Percentiles rank a stretch among this genome's conserved stretches.
Evolutionary conservation across 768 basidiomycete species (phyloP).

Genomic region (Russula emetica): DNA sequence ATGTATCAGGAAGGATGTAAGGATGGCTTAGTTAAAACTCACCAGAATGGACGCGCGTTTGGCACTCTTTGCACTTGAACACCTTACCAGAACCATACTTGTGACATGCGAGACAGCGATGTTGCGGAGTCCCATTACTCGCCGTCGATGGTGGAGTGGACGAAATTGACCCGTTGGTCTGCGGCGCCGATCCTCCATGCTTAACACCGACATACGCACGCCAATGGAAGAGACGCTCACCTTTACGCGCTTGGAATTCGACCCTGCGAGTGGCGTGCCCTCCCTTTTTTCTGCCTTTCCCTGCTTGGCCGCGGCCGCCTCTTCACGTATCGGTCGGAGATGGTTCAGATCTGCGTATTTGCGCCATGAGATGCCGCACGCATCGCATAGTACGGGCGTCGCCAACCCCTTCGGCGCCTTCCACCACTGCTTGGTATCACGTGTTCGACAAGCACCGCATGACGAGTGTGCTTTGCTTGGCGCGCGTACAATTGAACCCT

Average conservation of each 20-base stretch:
- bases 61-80: constrained; percentile 75
- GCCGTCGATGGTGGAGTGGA: constrained; percentile 60
- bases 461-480: constrained; percentile 49
- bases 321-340: constrained; percentile 64
- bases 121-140: constrained; percentile 44
- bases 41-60: constrained; percentile 79
- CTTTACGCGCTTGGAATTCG: constrained; percentile 61
- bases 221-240: constrained; percentile 33
- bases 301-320: constrained; percentile 44
- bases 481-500: constrained; percentile 65
- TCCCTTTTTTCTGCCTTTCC: constrained; percentile 49
- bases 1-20: neutral
- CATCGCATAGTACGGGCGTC: constrained; percentile 76
- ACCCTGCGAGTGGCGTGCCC: constrained; percentile 53
- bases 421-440: constrained; percentile 82
- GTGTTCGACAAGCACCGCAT: constrained; percentile 83
- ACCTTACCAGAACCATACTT: constrained; percentile 77
- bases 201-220: neutral
- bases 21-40: constrained; percentile 28
- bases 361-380: constrained; percentile 83
- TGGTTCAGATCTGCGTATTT: constrained; percentile 88
- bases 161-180: constrained; percentile 45
- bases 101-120: constrained; percentile 71
- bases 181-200: neutral
- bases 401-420: constrained; percentile 84